Evolutionary conservation across 208 protist species (phyloP).

Genomic region (Leishmania tropica): DNA sequence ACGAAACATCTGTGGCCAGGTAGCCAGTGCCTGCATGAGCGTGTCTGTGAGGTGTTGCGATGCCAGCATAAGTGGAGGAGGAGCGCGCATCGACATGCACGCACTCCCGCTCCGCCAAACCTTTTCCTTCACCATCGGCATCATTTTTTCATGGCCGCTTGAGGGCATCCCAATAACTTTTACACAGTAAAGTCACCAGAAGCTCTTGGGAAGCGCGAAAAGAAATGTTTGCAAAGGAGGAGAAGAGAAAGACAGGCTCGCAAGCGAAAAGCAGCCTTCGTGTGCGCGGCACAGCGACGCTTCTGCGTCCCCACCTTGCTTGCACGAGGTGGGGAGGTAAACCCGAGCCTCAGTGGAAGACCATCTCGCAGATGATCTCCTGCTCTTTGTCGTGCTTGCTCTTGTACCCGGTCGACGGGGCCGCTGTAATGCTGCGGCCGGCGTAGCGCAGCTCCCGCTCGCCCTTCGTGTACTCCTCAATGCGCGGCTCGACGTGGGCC

Average conservation of each 20-base stretch:
- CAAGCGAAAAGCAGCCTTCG: background rate
- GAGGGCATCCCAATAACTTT: background rate
- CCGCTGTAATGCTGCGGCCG: conserved; percentile 55
- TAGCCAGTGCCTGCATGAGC: background rate
- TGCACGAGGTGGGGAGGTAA: background rate
- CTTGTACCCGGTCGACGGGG: conserved; percentile 79
- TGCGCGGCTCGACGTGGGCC: conserved; percentile 81
- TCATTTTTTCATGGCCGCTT: background rate
- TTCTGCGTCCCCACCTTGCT: background rate
- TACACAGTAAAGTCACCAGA: background rate
- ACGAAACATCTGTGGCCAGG: background rate
- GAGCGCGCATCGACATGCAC: background rate
- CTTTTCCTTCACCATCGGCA: background rate
- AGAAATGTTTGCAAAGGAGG: background rate
- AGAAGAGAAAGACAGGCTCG: background rate
- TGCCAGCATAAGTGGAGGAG: background rate
- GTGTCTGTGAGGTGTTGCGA: background rate
- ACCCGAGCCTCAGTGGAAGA: conserved; percentile 22
- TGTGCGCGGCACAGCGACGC: background rate
- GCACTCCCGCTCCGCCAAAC: background rate
- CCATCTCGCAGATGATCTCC: conserved; percentile 53
- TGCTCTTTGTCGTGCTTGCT: conserved; percentile 78
- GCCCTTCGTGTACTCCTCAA: conserved; percentile 77
- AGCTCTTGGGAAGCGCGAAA: background rate
- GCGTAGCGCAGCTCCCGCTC: conserved; percentile 60